Percentiles rank a stretch among this genome's conserved stretches.
Conservation (phyloP, 805 yeast genomes). For the Starmerella riodocensis region DNA sequence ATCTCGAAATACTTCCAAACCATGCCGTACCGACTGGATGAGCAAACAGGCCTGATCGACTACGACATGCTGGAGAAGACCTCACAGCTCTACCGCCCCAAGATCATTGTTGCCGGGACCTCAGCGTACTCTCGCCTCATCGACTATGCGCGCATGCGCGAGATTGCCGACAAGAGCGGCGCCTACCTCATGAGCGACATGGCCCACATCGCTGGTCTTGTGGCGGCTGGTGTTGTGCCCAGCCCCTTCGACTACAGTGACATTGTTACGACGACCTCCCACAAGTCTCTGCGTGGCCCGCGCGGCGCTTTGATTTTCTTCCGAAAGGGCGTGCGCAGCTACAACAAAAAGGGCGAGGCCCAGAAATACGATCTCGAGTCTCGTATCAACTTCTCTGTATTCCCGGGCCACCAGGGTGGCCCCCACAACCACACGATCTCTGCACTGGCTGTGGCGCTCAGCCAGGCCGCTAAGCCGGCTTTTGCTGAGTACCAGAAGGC, state of each 20-base stretch:
- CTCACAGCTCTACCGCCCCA: slow-evolving; percentile 82
- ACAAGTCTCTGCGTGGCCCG: slow-evolving; percentile 96
- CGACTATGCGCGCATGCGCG: slow-evolving; percentile 80
- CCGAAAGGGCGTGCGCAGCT: slow-evolving; percentile 83
- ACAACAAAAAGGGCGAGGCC: slow-evolving; percentile 73
- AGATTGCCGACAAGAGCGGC: slow-evolving; percentile 83
- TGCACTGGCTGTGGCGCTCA: slow-evolving; percentile 88
- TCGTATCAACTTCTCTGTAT: slow-evolving; percentile 88
- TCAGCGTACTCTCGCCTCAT: slow-evolving; percentile 87
- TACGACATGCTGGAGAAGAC: slow-evolving; percentile 75
- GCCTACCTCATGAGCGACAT: slow-evolving; percentile 87
- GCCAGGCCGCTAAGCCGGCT: slow-evolving; percentile 82
- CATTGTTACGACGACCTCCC: slow-evolving; percentile 95
- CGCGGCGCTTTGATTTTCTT: slow-evolving; percentile 97
- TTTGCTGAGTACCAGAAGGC: slow-evolving; percentile 73
- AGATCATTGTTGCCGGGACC: slow-evolving; percentile 90
- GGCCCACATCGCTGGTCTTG: slow-evolving; percentile 96
- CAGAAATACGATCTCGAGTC: slow-evolving; percentile 75
- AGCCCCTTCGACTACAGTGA: slow-evolving; percentile 91
- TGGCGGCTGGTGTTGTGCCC: slow-evolving; percentile 86
- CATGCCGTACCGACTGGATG: slow-evolving; percentile 89
- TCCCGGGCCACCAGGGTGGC: slow-evolving; percentile 99
- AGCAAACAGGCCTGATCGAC: slow-evolving; percentile 79
- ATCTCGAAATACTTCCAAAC: slow-evolving; percentile 92
- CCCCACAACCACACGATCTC: slow-evolving; percentile 97